These are phyloP conservation scores for Hyaloperonospora arabidopsidis DNA, from an alignment of 352 stramenopile genomes.

Conservation along the genomic window DNA sequence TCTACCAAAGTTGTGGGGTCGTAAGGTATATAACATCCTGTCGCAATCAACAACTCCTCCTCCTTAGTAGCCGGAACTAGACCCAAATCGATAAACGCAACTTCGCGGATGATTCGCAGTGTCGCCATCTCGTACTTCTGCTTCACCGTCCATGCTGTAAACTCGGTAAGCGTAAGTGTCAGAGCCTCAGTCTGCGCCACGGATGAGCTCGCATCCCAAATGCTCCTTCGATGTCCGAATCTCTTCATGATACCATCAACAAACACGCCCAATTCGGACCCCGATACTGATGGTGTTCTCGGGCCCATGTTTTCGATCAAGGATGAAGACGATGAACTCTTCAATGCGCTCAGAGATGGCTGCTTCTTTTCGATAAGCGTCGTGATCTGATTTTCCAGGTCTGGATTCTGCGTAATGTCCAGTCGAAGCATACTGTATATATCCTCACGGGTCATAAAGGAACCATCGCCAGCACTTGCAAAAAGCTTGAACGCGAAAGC, in stretches of 20 bases:
- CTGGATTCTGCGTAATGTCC: constrained; percentile 69
- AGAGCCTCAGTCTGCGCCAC: constrained; percentile 27
- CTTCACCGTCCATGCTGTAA: constrained; percentile 52
- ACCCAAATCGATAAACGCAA: constrained; percentile 78
- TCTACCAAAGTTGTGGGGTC: constrained; percentile 59
- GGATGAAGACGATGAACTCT: constrained; percentile 46
- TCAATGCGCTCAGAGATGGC: constrained; percentile 32
- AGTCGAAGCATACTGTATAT: constrained; percentile 78
- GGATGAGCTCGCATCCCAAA: constrained; percentile 27
- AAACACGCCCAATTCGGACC: constrained; percentile 70
- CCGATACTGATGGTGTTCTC: constrained; percentile 63
- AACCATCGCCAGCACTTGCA: constrained; percentile 35
- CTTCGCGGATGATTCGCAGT: constrained; percentile 76
- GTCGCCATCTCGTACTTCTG: constrained; percentile 73
- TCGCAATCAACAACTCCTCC: constrained; percentile 66
- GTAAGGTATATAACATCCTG: constrained; percentile 71
- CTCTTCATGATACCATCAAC: constrained; percentile 69
- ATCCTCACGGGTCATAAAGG: constrained; percentile 71
- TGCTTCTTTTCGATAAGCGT: constrained; percentile 57
- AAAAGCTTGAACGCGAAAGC: constrained; percentile 80
- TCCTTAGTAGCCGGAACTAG: constrained; percentile 65
- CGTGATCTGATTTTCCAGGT: constrained; percentile 58
- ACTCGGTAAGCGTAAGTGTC: constrained; percentile 59
- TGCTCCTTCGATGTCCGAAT: constrained; percentile 32
- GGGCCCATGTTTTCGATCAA: constrained; percentile 47